Evolutionary conservation across 495 filamentous ascomycete species (phyloP).

Genomic region (Halenospora varia): DNA sequence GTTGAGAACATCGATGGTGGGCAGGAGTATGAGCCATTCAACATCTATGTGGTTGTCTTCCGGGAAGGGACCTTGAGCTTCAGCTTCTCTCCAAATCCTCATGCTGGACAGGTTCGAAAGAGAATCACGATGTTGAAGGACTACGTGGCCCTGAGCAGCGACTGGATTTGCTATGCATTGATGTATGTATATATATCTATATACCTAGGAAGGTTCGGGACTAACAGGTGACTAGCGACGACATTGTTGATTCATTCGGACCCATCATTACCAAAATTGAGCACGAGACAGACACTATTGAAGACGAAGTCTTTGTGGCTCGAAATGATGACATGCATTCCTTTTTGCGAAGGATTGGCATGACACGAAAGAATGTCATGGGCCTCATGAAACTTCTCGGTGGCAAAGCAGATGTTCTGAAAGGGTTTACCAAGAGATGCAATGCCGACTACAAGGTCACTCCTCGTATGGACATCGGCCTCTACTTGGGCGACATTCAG

Average conservation of each 20-base stretch:
- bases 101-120: constrained; percentile 83
- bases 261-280: constrained; percentile 86
- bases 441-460: constrained; percentile 95
- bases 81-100: constrained; percentile 78
- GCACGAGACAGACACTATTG: constrained; percentile 83
- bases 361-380: constrained; percentile 91
- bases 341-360: constrained; percentile 84
- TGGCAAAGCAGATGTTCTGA: constrained; percentile 96
- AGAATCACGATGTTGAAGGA: constrained; percentile 90
- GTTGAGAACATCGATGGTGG: constrained; percentile 60
- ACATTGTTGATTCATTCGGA: constrained; percentile 94
- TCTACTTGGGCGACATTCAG: constrained; percentile 95
- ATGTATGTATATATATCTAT: constrained; percentile 69
- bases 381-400: constrained; percentile 86
- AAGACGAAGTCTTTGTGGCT: constrained; percentile 90
- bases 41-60: constrained; percentile 96
- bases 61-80: constrained; percentile 93
- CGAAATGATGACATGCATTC: constrained; percentile 80
- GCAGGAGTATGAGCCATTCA: constrained; percentile 77
- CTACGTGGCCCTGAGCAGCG: constrained; percentile 85
- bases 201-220: constrained; percentile 1
- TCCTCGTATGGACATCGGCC: constrained; percentile 89
- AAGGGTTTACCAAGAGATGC: constrained; percentile 95
- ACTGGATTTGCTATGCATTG: constrained; percentile 99
- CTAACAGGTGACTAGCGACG: constrained; percentile 56